Conservation (phyloP, 306 rosid genomes). For the Acacia confusa region DNA sequence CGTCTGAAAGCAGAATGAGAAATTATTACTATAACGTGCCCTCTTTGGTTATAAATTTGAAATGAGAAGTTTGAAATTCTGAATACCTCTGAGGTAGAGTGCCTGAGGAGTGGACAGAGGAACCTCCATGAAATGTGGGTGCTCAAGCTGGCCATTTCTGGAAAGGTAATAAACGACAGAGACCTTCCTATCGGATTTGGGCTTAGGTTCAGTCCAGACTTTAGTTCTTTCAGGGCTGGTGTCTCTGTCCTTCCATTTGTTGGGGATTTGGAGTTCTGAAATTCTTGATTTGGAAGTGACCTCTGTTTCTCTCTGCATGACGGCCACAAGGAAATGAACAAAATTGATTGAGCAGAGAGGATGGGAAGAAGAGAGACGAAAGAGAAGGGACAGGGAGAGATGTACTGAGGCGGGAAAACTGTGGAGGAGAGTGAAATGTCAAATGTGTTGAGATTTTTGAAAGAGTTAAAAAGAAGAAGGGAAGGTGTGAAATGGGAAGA, state of each 20-base stretch:
- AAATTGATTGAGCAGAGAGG: constrained; percentile 13
- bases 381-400: neutral
- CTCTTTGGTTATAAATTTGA: neutral
- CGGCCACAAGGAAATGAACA: neutral
- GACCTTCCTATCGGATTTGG: constrained; percentile 48
- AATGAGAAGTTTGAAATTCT: neutral
- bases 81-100: constrained; percentile 77
- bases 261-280: constrained; percentile 64
- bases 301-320: constrained; percentile 53
- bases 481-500: neutral
- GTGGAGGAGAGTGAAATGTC: neutral
- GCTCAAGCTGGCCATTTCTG: constrained; percentile 88
- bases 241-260: constrained; percentile 61
- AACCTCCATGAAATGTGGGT: constrained; percentile 98
- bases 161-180: constrained; percentile 90
- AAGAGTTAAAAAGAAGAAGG: neutral
- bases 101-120: constrained; percentile 86
- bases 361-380: neutral
- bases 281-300: constrained; percentile 44
- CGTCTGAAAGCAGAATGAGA: constrained; percentile 48
- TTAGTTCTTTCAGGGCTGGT: constrained; percentile 74
- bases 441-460: constrained; percentile 15
- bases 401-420: constrained; percentile 15
- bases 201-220: constrained; percentile 79
- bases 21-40: neutral